Percentiles rank a stretch among this genome's conserved stretches.
phyloP scores from a whole-genome alignment of 805 yeast genomes.

The Cyberlindnera bimundalis region DNA sequence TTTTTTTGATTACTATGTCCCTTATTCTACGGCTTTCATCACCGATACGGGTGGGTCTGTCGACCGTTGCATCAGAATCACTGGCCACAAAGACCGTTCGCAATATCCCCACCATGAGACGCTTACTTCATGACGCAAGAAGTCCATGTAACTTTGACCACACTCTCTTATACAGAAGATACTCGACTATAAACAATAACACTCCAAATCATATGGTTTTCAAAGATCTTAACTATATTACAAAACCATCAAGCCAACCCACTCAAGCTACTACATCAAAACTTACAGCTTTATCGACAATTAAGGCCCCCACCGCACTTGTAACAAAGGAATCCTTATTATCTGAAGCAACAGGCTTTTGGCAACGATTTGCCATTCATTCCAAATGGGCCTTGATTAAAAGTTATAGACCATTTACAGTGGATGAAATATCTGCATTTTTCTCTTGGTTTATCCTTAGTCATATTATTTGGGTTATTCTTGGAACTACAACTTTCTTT shows the following conservation, averaged over 20 bases:
- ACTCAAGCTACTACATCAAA: not conserved
- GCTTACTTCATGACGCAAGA: too few species aligned
- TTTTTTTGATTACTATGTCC: too few species aligned
- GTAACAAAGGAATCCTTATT: slow-evolving; percentile 19
- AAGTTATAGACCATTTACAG: slow-evolving; percentile 78
- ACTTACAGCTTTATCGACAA: slow-evolving; percentile 1
- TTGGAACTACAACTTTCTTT: slow-evolving; percentile 90
- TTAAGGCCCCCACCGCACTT: slow-evolving; percentile 6
- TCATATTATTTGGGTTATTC: slow-evolving; percentile 69
- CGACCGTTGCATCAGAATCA: not conserved
- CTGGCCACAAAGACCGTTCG: not conserved
- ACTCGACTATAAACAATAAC: not conserved
- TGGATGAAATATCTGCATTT: slow-evolving; percentile 83
- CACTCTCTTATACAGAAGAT: not conserved
- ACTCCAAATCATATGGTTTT: slow-evolving; percentile 15
- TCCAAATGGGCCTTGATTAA: slow-evolving; percentile 76
- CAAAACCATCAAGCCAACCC: too few species aligned
- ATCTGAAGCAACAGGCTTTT: slow-evolving; percentile 21
- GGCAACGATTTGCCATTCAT: slow-evolving; percentile 46
- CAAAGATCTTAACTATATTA: slow-evolving; percentile 16
- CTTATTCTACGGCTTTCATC: slow-evolving; percentile 1
- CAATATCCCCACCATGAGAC: not conserved
- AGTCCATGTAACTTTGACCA: too few species aligned
- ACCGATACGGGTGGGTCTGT: not conserved
- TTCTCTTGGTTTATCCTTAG: slow-evolving; percentile 90